These are phyloP conservation scores for Dipteronia sinensis DNA, from an alignment of 345 rosid species.

Conservation along the genomic window DNA sequence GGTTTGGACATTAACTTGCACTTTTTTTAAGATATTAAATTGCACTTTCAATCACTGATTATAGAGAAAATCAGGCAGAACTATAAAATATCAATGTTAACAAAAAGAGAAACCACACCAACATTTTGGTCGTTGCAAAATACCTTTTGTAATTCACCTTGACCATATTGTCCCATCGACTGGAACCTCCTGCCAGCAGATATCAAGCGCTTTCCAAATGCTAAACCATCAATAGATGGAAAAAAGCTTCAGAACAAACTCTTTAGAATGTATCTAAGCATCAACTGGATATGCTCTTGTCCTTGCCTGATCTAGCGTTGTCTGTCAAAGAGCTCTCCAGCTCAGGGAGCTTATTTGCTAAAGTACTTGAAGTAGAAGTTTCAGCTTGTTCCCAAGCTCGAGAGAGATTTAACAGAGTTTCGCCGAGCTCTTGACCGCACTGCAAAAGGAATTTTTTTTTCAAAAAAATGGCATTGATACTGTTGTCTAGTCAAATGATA, in stretches of 20 bases:
- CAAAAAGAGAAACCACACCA: constrained; percentile 25
- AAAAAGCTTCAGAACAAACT: constrained; percentile 29
- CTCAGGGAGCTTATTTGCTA: constrained; percentile 60
- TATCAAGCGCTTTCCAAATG: constrained; percentile 78
- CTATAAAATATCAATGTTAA: background rate
- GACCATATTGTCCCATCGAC: constrained; percentile 90
- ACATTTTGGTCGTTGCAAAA: constrained; percentile 15
- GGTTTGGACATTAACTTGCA: background rate
- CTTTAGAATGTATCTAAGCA: constrained; percentile 24
- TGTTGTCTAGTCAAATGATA: background rate
- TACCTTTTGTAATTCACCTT: constrained; percentile 93
- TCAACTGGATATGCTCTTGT: constrained; percentile 25
- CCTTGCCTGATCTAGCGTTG: constrained; percentile 72
- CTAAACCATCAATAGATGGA: constrained; percentile 47
- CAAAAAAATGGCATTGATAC: background rate
- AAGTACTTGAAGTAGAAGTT: constrained; percentile 58
- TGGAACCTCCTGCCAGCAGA: constrained; percentile 87
- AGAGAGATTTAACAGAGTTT: constrained; percentile 63
- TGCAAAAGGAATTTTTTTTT: constrained; percentile 36
- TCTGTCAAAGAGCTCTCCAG: constrained; percentile 54
- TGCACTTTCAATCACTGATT: background rate
- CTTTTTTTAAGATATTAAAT: background rate
- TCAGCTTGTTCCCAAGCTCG: constrained; percentile 88
- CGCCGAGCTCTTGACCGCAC: constrained; percentile 90
- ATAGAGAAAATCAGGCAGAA: constrained; percentile 1